phyloP scores from a whole-genome alignment of 1,139 yeast genomes.

The Zygosaccharomyces pseudobailii region DNA sequence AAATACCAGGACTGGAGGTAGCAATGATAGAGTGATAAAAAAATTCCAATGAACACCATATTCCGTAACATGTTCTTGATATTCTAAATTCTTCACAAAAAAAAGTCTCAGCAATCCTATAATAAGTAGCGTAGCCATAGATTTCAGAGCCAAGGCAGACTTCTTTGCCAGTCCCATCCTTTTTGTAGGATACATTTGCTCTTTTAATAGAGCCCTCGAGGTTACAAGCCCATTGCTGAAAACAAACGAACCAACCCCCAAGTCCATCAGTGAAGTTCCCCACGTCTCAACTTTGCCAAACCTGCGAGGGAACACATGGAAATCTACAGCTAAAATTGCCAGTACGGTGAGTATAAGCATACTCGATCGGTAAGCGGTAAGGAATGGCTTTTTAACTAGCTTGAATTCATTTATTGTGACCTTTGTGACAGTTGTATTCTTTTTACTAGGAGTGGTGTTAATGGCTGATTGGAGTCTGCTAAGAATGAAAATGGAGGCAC shows the following conservation, averaged over 20 bases:
- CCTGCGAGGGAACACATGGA: constrained; percentile 77
- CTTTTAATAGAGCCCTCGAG: constrained; percentile 53
- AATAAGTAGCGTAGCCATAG: constrained; percentile 50
- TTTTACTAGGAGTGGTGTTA: neutral
- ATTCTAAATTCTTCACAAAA: constrained; percentile 77
- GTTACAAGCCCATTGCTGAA: constrained; percentile 93
- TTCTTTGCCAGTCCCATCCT: constrained; percentile 38
- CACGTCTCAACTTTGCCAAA: constrained; percentile 97
- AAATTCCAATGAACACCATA: constrained; percentile 98
- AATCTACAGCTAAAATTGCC: constrained; percentile 92
- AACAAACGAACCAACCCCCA: constrained; percentile 98
- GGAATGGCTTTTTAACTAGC: constrained; percentile 49
- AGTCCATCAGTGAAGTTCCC: constrained; percentile 97
- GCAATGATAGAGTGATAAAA: constrained; percentile 77
- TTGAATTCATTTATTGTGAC: constrained; percentile 7
- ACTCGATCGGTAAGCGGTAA: constrained; percentile 80
- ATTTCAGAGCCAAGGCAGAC: constrained; percentile 38
- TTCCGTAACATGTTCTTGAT: constrained; percentile 93
- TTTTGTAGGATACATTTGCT: constrained; percentile 31
- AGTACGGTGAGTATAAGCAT: constrained; percentile 85
- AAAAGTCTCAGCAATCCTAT: constrained; percentile 68
- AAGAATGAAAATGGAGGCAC: constrained; percentile 12
- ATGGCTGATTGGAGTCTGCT: neutral
- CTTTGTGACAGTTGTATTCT: neutral
- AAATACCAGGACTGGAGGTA: constrained; percentile 55